Evolutionary conservation across 108 stramenopile species (phyloP).

Genomic region (Stephanodiscus triporus): DNA sequence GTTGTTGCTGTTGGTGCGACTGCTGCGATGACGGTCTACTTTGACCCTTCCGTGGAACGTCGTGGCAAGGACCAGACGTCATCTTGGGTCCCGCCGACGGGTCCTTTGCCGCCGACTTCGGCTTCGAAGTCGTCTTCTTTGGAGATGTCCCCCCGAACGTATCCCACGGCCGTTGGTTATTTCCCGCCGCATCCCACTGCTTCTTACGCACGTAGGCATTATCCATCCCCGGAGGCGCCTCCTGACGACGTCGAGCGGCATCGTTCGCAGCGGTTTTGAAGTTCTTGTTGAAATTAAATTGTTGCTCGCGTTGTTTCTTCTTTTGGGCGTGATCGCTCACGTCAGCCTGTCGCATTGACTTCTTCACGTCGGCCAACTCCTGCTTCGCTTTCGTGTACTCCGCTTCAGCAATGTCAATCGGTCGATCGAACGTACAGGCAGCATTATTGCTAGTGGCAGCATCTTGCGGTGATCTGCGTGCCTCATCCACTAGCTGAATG

Average conservation of each 20-base stretch:
- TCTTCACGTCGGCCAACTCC: constrained; percentile 68
- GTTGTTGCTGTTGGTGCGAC: constrained; percentile 22
- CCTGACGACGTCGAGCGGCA: constrained; percentile 15
- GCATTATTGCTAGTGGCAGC: constrained; percentile 28
- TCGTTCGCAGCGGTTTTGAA: constrained; percentile 21
- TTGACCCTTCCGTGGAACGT: not conserved
- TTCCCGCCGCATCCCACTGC: constrained; percentile 11
- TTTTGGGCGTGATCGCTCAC: constrained; percentile 8
- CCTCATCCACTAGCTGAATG: constrained; percentile 68
- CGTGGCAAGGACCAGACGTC: not conserved
- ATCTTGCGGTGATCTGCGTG: constrained; percentile 34
- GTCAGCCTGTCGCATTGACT: constrained; percentile 50
- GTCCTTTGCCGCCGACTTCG: constrained; percentile 1
- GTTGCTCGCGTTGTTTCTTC: constrained; percentile 38
- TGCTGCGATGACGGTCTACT: constrained; percentile 18
- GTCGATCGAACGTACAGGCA: constrained; percentile 76
- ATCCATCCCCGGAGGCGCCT: not conserved
- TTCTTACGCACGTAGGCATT: constrained; percentile 3
- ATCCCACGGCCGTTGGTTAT: constrained; percentile 11
- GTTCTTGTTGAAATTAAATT: constrained; percentile 51
- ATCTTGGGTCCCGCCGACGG: not conserved
- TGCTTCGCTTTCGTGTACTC: constrained; percentile 58
- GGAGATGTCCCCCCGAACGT: constrained; percentile 3
- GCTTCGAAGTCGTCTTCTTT: constrained; percentile 8
- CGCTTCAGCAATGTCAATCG: constrained; percentile 57